Evolutionary conservation across 129 eudicot species (phyloP), one percentile per base, ranked within the genome.

Genomic region (Centaurea solstitialis): DNA sequence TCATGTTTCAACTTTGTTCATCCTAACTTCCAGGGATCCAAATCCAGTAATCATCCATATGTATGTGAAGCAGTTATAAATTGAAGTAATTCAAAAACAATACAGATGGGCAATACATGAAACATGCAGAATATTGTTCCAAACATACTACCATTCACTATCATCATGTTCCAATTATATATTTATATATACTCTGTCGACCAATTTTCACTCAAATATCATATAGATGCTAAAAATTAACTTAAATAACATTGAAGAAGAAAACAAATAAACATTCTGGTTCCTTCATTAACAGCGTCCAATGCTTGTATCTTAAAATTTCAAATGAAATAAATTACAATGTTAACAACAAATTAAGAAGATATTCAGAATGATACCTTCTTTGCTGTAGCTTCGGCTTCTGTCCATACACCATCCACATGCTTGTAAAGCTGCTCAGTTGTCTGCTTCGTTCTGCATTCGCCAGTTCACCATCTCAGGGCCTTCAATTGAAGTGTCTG

Each of bases 381-480:
- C 76, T 86, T 94, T 6, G 99, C 96, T 21, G 93, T 87, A 81
- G 90, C 96, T 94, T 94, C 97, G 41, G 97, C 97, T 82, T 94
- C 99, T 10, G 93, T 84, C 99, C 96, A 92, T 17, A 86, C 98
- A 28, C 96, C 98, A 83, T 94, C 98, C 82, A 90, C 98, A 71
- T 83, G 98, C 94, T 92, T 94, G 90, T 90, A 91, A 72, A 94
- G 97, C 91, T 92, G 93, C 93, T 92, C 97, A 30, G 97, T 89
- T 81, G 93, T 90, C 97, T 92, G 96, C 97, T 94, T 94, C 80
- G 96, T 88, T 94, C 99, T 94, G 97, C 97, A 94, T 89, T 89
- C 86, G 91, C 88, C 83, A 90, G 87, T 90, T 90, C 97, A 90
- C 90, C 92, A 92, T 94, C 96, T 92, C 92, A 94, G 97, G 85